Conservation (phyloP, 768 basidiomycete genomes). For the Trametes villosa region DNA sequence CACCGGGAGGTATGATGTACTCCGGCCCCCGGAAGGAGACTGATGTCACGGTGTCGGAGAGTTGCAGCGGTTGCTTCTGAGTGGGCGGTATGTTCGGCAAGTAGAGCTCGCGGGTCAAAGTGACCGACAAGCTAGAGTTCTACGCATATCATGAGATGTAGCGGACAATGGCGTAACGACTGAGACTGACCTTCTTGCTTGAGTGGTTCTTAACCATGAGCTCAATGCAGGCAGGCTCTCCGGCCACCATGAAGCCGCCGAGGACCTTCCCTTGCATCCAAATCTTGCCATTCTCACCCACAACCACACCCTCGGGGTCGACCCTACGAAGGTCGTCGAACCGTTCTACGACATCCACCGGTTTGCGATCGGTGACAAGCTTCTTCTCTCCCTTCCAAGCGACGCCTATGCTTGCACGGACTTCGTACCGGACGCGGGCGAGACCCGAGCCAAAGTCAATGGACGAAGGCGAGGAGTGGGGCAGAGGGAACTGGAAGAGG, state of each 20-base stretch:
- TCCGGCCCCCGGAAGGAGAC: conserved; percentile 77
- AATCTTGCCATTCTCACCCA: conserved; percentile 80
- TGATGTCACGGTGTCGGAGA: conserved; percentile 69
- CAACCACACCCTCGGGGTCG: conserved; percentile 61
- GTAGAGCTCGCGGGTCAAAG: conserved; percentile 62
- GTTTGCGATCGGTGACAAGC: conserved; percentile 64
- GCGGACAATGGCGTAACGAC: conserved; percentile 13
- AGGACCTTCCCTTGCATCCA: conserved; percentile 74
- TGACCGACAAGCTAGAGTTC: conserved; percentile 70
- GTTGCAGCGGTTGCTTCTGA: conserved; percentile 55
- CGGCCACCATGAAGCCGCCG: conserved; percentile 65
- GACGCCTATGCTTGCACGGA: conserved; percentile 72
- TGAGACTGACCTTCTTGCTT: conserved; percentile 65
- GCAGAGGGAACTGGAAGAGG: conserved; percentile 77
- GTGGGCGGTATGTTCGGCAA: conserved; percentile 48
- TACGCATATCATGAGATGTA: conserved; percentile 32
- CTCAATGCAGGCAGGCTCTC: conserved; percentile 72
- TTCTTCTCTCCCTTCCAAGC: conserved; percentile 75
- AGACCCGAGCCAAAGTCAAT: conserved; percentile 72
- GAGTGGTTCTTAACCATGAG: conserved; percentile 85
- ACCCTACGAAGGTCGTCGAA: conserved; percentile 41
- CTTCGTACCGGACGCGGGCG: conserved; percentile 72
- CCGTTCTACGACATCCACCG: conserved; percentile 67
- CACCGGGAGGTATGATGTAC: conserved; percentile 72
- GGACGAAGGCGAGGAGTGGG: conserved; percentile 67